phyloP scores from a whole-genome alignment of 2,329 filamentous ascomycete species.

The Pseudopyrenochaeta lycopersici region DNA sequence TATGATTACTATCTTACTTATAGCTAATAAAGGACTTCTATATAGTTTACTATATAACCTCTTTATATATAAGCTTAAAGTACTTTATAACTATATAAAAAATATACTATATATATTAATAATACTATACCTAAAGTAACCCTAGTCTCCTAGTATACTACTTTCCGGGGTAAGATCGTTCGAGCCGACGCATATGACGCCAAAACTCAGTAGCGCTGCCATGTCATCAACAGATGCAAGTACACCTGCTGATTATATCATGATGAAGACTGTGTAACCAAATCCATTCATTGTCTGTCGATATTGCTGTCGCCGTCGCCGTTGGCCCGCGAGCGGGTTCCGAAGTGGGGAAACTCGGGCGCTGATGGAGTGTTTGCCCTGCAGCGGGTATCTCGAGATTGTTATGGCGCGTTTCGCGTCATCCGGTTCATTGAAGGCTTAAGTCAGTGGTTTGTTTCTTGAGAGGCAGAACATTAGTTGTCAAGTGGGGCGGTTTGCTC shows the following conservation, averaged over 20 bases:
- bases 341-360: slow-evolving; percentile 5
- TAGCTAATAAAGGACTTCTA: no score
- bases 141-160: not conserved
- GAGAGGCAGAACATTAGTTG: no score
- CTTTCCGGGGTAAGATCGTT: slow-evolving; percentile 54
- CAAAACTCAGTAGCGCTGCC: slow-evolving; percentile 57
- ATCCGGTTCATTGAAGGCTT: not conserved
- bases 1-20: no score
- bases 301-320: not conserved
- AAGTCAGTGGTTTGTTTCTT: no score
- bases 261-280: slow-evolving; percentile 11
- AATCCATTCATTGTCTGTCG: slow-evolving; percentile 1
- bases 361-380: slow-evolving; percentile 9
- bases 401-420: not conserved
- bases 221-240: slow-evolving; percentile 52
- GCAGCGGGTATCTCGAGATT: slow-evolving; percentile 5
- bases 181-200: slow-evolving; percentile 60
- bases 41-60: no score
- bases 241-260: slow-evolving; percentile 48
- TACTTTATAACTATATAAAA: no score
- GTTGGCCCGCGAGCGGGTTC: not conserved
- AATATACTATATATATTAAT: no score
- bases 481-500: not conserved
- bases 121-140: no score
- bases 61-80: no score